These are phyloP conservation scores for Ustilago loliicola DNA, from an alignment of 1,284 basidiomycete species.

Conservation along the genomic window DNA sequence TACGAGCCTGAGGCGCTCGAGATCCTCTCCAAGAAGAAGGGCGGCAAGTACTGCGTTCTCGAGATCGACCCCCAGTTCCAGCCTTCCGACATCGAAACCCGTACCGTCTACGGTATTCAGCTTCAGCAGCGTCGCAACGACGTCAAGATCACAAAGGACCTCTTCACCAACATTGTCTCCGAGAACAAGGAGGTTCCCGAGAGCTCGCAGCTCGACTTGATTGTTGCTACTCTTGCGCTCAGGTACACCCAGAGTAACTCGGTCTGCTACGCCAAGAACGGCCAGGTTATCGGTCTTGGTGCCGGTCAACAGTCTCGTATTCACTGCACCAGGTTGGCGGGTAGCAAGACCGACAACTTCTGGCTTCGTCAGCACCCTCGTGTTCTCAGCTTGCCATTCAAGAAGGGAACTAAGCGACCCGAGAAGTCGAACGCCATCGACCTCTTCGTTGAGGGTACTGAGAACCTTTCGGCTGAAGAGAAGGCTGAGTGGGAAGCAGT, in stretches of 20 bases:
- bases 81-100: constrained; percentile 78
- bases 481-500: constrained; percentile 89
- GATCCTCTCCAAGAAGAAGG: constrained; percentile 95
- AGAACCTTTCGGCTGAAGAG: constrained; percentile 73
- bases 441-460: constrained; percentile 87
- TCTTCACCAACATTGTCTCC: constrained; percentile 91
- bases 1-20: constrained; percentile 91
- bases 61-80: constrained; percentile 70
- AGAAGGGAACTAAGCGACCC: constrained; percentile 95
- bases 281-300: constrained; percentile 93
- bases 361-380: constrained; percentile 97
- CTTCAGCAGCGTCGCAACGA: constrained; percentile 94
- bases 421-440: constrained; percentile 99
- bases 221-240: constrained; percentile 86
- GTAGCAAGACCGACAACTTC: constrained; percentile 98
- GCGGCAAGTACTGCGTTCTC: constrained; percentile 97
- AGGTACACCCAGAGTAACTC: constrained; percentile 99
- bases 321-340: constrained; percentile 97
- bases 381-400: constrained; percentile 91
- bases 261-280: constrained; percentile 94
- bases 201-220: constrained; percentile 63
- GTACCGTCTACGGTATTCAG: constrained; percentile 93
- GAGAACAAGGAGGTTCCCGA: constrained; percentile 79
- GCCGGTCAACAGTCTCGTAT: constrained; percentile 99
- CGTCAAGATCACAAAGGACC: constrained; percentile 82